Evolutionary conservation across 23 red algal genomes (phyloP), one percentile per base, ranked within the genome.

Genomic region (Cyanidiococcus yangmingshanensis): DNA sequence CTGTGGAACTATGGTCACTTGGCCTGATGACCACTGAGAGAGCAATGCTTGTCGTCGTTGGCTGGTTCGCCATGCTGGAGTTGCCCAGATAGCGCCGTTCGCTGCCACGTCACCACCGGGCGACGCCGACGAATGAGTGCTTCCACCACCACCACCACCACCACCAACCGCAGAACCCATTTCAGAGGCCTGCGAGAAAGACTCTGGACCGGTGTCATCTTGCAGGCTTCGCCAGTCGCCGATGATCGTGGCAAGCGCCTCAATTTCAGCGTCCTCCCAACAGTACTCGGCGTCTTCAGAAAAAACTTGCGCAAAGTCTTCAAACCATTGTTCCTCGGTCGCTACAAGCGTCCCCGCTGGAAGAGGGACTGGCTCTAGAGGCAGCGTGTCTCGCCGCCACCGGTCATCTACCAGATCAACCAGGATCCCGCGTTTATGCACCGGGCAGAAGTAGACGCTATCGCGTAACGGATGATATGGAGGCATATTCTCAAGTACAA

Each of bases 401-500:
- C 63, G 63, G n/a, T 71, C 63, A 71, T 71, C 63, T 2, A 71
- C 63, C 12, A 71, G n/a, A 29, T 71, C 63, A 7, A 30, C 63
- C 27, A 71, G 63, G 7, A 32, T 7, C 16, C 63, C 63, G 27
- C 16, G 12, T 30, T 71, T 71, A 29, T 71, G 63, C 7, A 71
- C n/a, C 27, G 63, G 63, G n/a, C 16, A 12, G 12, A 25, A 71
- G 63, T 71, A 71, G n/a, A 25, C 63, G 63, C 21, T 12, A 30
- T 71, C 63, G 12, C 45, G 45, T 21, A 54, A 54, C 45, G 21
- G 12, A 21, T 54, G 45, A 21, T 54, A 54, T 15, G 45, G 7
- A 21, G 45, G 45, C 45, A 54, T 54, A 54, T 21, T 7, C n/a
- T n/a, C n/a, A n/a, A n/a, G n/a, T n/a, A n/a, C n/a, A n/a, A n/a